Conservation (phyloP, 768 basidiomycete genomes). For the Asterophora parasitica region DNA sequence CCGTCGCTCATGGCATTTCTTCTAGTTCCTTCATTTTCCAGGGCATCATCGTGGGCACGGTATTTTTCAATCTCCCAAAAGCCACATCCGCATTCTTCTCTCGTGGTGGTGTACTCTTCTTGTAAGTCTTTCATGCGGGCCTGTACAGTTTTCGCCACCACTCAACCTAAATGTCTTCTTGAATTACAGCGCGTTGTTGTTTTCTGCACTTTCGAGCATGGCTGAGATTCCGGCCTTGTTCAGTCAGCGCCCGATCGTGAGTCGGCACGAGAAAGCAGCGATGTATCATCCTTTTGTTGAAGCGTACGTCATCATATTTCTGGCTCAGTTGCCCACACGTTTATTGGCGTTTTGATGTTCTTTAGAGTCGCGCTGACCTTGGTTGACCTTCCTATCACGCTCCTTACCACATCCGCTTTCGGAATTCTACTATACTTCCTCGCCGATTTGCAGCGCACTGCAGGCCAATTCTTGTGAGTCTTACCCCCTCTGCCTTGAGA, state of each 20-base stretch:
- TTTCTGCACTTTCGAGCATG: slow-evolving; percentile 55
- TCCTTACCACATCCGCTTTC: slow-evolving; percentile 41
- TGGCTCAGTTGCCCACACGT: neutral
- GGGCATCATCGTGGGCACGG: slow-evolving; percentile 51
- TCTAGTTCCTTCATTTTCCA: slow-evolving; percentile 50
- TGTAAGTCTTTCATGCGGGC: slow-evolving; percentile 34
- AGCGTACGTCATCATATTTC: slow-evolving; percentile 24
- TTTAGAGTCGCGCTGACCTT: slow-evolving; percentile 52
- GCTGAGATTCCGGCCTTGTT: slow-evolving; percentile 65
- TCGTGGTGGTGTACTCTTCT: slow-evolving; percentile 79
- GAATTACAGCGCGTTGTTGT: slow-evolving; percentile 45
- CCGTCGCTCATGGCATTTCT: neutral
- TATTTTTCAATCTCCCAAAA: slow-evolving; percentile 55
- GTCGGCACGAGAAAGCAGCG: slow-evolving; percentile 52
- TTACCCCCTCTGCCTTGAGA: slow-evolving; percentile 2
- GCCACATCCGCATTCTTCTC: slow-evolving; percentile 63
- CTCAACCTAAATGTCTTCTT: neutral
- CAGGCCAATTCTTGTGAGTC: slow-evolving; percentile 63
- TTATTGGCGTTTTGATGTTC: neutral
- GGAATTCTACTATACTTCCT: slow-evolving; percentile 56
- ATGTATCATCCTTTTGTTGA: slow-evolving; percentile 59
- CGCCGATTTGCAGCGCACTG: slow-evolving; percentile 48
- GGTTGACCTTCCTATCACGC: slow-evolving; percentile 57
- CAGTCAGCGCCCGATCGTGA: slow-evolving; percentile 54
- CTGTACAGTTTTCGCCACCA: neutral